These are phyloP conservation scores for Xylaria flabelliformis DNA, from an alignment of 495 filamentous ascomycete genomes.

Conservation along the genomic window DNA sequence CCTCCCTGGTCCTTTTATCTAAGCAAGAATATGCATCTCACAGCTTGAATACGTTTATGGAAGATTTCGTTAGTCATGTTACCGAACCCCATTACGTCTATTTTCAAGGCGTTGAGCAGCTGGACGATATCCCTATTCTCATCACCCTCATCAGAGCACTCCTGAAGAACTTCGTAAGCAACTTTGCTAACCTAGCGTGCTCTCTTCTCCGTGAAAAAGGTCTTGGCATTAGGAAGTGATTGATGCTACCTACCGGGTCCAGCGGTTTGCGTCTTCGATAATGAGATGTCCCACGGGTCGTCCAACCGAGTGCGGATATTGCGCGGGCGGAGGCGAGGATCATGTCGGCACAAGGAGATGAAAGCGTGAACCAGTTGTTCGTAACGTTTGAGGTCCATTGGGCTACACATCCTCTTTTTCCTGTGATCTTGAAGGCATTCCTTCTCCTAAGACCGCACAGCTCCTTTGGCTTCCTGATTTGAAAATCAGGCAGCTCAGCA, in stretches of 20 bases:
- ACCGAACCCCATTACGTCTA: too few relatives aligned
- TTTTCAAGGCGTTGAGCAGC: too few relatives aligned
- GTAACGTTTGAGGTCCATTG: neutral
- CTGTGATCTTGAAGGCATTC: neutral
- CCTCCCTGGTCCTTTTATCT: too few relatives aligned
- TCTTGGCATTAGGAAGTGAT: too few relatives aligned
- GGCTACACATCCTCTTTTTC: neutral
- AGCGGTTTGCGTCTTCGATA: neutral
- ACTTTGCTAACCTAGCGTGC: neutral
- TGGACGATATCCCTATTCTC: too few relatives aligned
- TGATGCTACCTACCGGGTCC: too few relatives aligned
- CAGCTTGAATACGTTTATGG: too few relatives aligned
- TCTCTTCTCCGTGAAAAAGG: neutral
- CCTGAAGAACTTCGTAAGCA: neutral
- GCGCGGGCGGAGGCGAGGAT: neutral
- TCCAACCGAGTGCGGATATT: neutral
- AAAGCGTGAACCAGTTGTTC: neutral
- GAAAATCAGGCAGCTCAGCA: neutral
- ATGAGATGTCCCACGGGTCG: neutral
- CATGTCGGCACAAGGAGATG: neutral
- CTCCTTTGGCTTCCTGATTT: neutral
- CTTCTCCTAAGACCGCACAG: neutral
- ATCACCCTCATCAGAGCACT: neutral
- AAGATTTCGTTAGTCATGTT: too few relatives aligned
- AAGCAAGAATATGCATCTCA: too few relatives aligned